Percentiles rank a stretch among this genome's conserved stretches.
Conservation (phyloP, 108 stramenopile species). For the Fistulifera solaris region DNA sequence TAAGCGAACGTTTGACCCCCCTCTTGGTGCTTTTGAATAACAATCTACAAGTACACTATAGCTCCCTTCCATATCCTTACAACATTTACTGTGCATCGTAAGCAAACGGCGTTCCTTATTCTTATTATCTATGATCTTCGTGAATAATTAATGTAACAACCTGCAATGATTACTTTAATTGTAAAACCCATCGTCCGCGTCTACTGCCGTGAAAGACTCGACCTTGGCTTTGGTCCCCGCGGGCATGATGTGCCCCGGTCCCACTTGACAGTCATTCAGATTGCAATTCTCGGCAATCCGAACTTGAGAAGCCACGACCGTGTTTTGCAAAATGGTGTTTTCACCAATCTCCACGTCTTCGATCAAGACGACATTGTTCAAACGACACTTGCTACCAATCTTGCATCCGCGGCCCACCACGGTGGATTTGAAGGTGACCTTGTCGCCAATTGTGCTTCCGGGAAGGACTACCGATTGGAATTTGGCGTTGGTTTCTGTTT, state of each 20-base stretch:
- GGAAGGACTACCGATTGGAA: slow-evolving; percentile 54
- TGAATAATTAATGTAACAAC: no score
- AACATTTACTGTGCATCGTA: no score
- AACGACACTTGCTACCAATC: slow-evolving; percentile 49
- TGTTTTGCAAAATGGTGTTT: slow-evolving; percentile 68
- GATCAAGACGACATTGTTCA: slow-evolving; percentile 82
- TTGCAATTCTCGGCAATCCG: slow-evolving; percentile 75
- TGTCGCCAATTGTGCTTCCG: slow-evolving; percentile 45
- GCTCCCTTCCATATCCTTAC: no score
- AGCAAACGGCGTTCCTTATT: no score
- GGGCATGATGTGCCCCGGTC: slow-evolving; percentile 36
- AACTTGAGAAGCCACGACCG: slow-evolving; percentile 45
- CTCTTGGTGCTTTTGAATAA: no score
- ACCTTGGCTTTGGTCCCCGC: slow-evolving; percentile 63
- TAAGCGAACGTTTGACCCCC: no score
- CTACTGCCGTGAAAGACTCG: slow-evolving; percentile 34
- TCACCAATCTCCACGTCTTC: slow-evolving; percentile 66
- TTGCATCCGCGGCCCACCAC: slow-evolving; percentile 50
- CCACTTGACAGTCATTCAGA: slow-evolving; percentile 81
- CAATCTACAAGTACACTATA: no score
- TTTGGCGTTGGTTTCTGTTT: slow-evolving; percentile 41
- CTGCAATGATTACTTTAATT: no score
- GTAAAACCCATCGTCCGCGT: background rate
- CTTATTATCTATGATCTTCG: no score
- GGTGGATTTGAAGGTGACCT: slow-evolving; percentile 62